A percentile compares a stretch with the other conserved stretches of the same genome.
Evolutionary conservation across 306 rosid genomes (phyloP).

Genomic region (Citrullus colocynthis): DNA sequence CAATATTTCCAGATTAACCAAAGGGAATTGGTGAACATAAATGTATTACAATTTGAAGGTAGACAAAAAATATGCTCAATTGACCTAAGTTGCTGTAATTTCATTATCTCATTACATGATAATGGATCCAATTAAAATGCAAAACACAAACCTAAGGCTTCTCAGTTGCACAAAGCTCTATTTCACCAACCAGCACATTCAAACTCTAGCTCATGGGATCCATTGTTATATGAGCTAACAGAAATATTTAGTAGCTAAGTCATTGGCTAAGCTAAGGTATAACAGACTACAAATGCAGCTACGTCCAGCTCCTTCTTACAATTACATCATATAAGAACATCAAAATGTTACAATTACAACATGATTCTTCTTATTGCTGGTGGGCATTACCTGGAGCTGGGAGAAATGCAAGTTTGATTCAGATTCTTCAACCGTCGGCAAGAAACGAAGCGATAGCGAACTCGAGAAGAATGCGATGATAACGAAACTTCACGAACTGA

Average conservation of each 20-base stretch:
- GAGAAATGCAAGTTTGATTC: slow-evolving; percentile 20
- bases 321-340: not conserved
- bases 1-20: not conserved
- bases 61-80: not conserved
- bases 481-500: slow-evolving; percentile 28
- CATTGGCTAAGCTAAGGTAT: not conserved
- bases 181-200: not conserved
- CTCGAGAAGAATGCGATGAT: slow-evolving; percentile 23
- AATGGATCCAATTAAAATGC: not conserved
- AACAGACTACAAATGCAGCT: not conserved
- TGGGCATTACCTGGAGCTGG: slow-evolving; percentile 19
- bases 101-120: not conserved
- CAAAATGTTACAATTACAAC: not conserved
- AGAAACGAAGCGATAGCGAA: slow-evolving; percentile 54
- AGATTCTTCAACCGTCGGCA: slow-evolving; percentile 39
- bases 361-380: too few species aligned
- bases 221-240: not conserved
- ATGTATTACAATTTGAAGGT: not conserved
- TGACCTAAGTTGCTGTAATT: not conserved
- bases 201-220: not conserved
- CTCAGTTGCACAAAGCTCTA: not conserved
- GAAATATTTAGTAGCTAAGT: not conserved
- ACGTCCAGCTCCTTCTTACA: not conserved
- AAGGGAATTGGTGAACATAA: not conserved
- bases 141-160: not conserved